Percentiles rank a stretch among this genome's conserved stretches.
Conservation (phyloP, 371 early-diverging fungal species). For the Funneliformis caledonium region DNA sequence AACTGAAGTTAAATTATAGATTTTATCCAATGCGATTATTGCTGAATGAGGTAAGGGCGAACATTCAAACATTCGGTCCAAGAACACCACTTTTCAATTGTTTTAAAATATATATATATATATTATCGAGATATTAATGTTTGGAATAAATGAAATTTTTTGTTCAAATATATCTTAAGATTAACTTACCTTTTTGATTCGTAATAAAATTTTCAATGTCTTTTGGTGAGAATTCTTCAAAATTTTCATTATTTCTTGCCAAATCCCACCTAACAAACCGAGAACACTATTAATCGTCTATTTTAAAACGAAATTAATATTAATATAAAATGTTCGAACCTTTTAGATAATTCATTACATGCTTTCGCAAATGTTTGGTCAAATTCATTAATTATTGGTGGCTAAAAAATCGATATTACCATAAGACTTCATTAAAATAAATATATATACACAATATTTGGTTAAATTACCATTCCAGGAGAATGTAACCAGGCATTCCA, state of each 20-base stretch:
- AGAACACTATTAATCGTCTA: neutral
- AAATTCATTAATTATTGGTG: slow-evolving; percentile 85
- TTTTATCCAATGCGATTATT: slow-evolving; percentile 71
- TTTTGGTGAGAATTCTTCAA: slow-evolving; percentile 58
- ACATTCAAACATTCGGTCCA: slow-evolving; percentile 76
- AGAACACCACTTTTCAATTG: slow-evolving; percentile 69
- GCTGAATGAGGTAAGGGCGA: slow-evolving; percentile 67
- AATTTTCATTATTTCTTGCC: slow-evolving; percentile 56
- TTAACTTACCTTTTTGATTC: slow-evolving; percentile 68
- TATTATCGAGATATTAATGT: neutral
- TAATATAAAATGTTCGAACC: slow-evolving; percentile 27
- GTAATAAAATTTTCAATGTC: slow-evolving; percentile 72
- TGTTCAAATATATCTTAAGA: neutral
- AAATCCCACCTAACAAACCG: slow-evolving; percentile 62
- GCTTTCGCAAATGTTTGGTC: slow-evolving; percentile 82
- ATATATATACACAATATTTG: neutral
- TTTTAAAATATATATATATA: too few relatives aligned
- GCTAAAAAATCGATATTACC: slow-evolving; percentile 51
- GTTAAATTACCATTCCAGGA: slow-evolving; percentile 69
- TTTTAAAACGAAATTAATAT: neutral
- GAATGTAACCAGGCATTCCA: slow-evolving; percentile 90
- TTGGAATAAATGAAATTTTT: neutral
- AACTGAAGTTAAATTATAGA: slow-evolving; percentile 71
- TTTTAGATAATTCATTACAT: slow-evolving; percentile 81
- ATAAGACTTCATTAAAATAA: neutral